Base-by-base conservation (phyloP, 805 yeast genomes). In the Sungouiella thailandica region DNA sequence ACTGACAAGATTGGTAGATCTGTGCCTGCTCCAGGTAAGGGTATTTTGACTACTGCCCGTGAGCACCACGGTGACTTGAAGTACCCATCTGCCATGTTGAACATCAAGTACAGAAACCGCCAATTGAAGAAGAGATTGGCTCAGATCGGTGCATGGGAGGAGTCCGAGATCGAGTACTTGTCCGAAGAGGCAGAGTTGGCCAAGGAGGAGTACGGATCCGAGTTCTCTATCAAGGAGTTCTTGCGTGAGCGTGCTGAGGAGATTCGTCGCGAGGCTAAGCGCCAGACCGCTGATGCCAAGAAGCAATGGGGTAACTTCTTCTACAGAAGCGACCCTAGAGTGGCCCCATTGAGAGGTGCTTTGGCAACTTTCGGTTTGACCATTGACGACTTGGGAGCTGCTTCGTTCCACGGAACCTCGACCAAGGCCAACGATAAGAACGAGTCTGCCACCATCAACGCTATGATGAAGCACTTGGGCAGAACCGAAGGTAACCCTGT, bases 11-110 rank as follows among this genome's bases (percentile, higher is more conserved):
- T 90, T 61, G 97, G 97, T 59, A 83, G 97, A 70, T 89, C 97
- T 32, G 90, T 93, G 48, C 99, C 99, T 47, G 98, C 98, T 58
- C 99, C 99, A 68, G 99, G 99, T 63, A 87, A 90, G 72, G 99
- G 99, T 82, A 84, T 93, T 49, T 76, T 93, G 73, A 93, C 98
- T 41, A 87, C 96, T 57, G 98, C 98, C 39, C 82, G 95, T 57
- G 98, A 94, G 70, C 78, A 80, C 57, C 90, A 82, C 50, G 85
- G 88, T 50, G 75, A 72, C 52, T 72, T 81, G 70, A 81, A 83
- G 65, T 83, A 76, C 72, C 78, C 82, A 50, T 69, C 93, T 37
- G 82, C 90, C 41, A 69, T 85, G 66, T 70, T 93, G 68, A 85
- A 88, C 62, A 80, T 93, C 61, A 80, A 83, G 60, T 93, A 93